Evolutionary conservation across 1,139 yeast species (phyloP), one percentile per base, ranked within the genome.

Genomic region (Suhomyces yuchorum): DNA sequence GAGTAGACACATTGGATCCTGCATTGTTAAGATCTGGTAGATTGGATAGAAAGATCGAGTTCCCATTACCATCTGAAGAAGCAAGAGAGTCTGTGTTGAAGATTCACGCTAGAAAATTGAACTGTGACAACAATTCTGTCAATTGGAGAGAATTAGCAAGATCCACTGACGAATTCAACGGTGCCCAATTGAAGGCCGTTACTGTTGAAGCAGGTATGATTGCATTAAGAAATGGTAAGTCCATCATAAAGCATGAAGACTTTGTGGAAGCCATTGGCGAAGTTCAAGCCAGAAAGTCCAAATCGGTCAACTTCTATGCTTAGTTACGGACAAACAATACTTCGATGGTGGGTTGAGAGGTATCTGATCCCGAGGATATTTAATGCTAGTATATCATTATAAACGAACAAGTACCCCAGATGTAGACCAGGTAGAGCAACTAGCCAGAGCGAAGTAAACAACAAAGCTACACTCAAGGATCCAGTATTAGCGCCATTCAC

Each of bases 181-280:
- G 99, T 63, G 99, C 99, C 1, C 98, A 95, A 71, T 78, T 93
- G 66, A 93, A 93, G 74, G 98, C 98, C 0, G 99, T 93, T 24
- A 91, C 97, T 8, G 99, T 93, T 19, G 99, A 93, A 69, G 99
- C 99, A 2, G 99, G 99, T 63, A 95, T 93, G 99, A 93, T 95
- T 71, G 99, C 99, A 1, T 79, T 95, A 63, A 84, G 99, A 71
- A 90, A 90, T 61, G 98, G 97, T 22, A 96, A 93, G 69, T 82
- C 88, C 30, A 80, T 86, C 56, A 92, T 95, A 50, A 88, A 89
- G 60, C 99, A 95, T 68, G 99, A 95, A 71, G 99, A 95, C 71
- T 95, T 93, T 65, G 97, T 95, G 18, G 99, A 95, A 65, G 99
- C 97, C 51, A 91, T 93, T 55, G 86, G 97, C 53, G 99, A 95